Percentiles rank a stretch among this genome's conserved stretches.
Evolutionary conservation across 2,329 filamentous ascomycete genomes (phyloP).

Genomic region (Coniochaeta sp.): DNA sequence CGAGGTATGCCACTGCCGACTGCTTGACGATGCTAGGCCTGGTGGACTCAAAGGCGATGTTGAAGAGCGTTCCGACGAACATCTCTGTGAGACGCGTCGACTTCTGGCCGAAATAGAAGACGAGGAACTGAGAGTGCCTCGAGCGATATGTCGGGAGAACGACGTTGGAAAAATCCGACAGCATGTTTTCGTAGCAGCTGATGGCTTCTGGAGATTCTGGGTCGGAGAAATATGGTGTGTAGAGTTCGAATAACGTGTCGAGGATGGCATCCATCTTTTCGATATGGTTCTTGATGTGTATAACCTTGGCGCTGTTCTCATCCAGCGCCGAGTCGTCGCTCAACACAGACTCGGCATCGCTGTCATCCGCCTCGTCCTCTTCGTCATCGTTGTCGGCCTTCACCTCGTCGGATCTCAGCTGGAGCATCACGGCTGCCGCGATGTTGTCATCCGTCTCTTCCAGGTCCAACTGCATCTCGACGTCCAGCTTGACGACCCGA

Average conservation of each 20-base stretch:
- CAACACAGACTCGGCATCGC: slow-evolving; percentile 63
- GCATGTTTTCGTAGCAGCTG: slow-evolving; percentile 68
- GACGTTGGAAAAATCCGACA: slow-evolving; percentile 79
- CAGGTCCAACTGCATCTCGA: slow-evolving; percentile 88
- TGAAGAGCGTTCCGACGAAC: slow-evolving; percentile 72
- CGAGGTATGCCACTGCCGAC: slow-evolving; percentile 83
- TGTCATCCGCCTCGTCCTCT: slow-evolving; percentile 44
- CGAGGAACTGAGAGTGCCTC: slow-evolving; percentile 87
- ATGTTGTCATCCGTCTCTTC: slow-evolving; percentile 89
- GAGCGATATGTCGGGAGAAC: slow-evolving; percentile 89
- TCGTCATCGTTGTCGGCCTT: slow-evolving; percentile 31
- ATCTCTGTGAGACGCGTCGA: slow-evolving; percentile 71
- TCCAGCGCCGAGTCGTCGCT: slow-evolving; percentile 64
- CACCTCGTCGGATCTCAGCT: slow-evolving; percentile 20
- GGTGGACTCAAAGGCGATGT: slow-evolving; percentile 63
- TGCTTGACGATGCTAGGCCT: slow-evolving; percentile 70
- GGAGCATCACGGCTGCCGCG: slow-evolving; percentile 63
- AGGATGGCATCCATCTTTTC: slow-evolving; percentile 88
- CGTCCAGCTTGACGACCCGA: slow-evolving; percentile 86
- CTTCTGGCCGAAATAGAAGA: slow-evolving; percentile 90
- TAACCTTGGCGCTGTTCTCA: slow-evolving; percentile 55
- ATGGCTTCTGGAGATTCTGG: slow-evolving; percentile 63
- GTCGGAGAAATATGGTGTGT: slow-evolving; percentile 63
- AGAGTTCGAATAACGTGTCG: slow-evolving; percentile 79
- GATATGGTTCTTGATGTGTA: slow-evolving; percentile 71